Percentiles rank a stretch among this genome's conserved stretches.
Evolutionary conservation across 192 early-diverging fungal genomes (phyloP).

Genomic region (Globomyces pollinis-pini): DNA sequence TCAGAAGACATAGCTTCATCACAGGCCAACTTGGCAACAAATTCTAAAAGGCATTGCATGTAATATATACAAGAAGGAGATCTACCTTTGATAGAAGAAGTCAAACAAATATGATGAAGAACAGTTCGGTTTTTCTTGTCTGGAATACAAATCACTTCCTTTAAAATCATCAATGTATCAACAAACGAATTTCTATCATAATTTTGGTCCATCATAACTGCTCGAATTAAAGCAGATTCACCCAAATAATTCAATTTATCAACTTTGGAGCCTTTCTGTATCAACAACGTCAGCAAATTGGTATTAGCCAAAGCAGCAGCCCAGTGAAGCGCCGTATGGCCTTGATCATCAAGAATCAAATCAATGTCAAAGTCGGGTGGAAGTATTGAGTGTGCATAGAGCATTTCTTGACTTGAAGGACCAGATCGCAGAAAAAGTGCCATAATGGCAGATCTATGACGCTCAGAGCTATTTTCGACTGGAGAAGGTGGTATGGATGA

Average conservation of each 20-base stretch:
- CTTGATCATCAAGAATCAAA: conserved; percentile 85
- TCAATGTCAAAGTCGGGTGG: conserved; percentile 66
- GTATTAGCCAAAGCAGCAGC: conserved; percentile 80
- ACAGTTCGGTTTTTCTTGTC: conserved; percentile 80
- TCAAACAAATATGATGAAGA: conserved; percentile 81
- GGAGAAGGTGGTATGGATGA: conserved; percentile 8
- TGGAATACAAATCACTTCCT: conserved; percentile 62
- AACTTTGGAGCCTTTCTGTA: conserved; percentile 68
- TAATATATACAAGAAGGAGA: conserved; percentile 77
- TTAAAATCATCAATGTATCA: conserved; percentile 62
- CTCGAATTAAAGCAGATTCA: conserved; percentile 82
- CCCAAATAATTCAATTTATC: conserved; percentile 66
- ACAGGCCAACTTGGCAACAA: conserved; percentile 41
- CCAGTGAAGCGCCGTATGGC: conserved; percentile 94
- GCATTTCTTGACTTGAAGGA: conserved; percentile 46
- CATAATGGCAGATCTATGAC: conserved; percentile 72
- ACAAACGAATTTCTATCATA: conserved; percentile 76
- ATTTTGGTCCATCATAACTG: conserved; percentile 80
- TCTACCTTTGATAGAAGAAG: conserved; percentile 62
- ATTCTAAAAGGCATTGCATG: conserved; percentile 74
- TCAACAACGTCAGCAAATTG: conserved; percentile 63
- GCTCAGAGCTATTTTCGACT: conserved; percentile 28
- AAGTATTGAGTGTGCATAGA: conserved; percentile 26
- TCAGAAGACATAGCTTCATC: conserved; percentile 12
- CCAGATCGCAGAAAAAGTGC: conserved; percentile 79